Base-by-base conservation (phyloP, 495 filamentous ascomycete species). In the Pseudoneurospora amorphoporcata region DNA sequence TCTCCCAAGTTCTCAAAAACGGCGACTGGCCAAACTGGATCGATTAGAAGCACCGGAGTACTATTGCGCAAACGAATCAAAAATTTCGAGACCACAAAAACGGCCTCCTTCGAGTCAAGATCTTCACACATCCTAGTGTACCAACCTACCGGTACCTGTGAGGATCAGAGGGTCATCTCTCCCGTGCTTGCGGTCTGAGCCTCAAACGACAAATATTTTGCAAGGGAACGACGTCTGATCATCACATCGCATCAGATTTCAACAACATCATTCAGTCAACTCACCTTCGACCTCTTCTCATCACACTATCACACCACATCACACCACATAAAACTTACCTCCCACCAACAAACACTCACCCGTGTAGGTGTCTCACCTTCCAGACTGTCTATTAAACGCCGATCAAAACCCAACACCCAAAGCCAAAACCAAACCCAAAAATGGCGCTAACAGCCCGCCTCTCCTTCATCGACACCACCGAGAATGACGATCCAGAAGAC, bases 401-500 rank as follows among this genome's bases (percentile, higher is more conserved):
- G 29, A 37, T 35, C 6, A 4, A 35, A 35, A 14, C 42, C n/a
- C 29, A 10, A 32, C 29, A 39, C 16, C 23, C 41, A 65, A 68
- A 16, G 6, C 23, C 47, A 45, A 19, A 40, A 6, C 40, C 72
- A 29, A 37, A 19, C 47, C n/a, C n/a, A 0, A 71, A 38, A 16
- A 83, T 84, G 82, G 77, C 83, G 8, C 82, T 87, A 68, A 82
- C 80, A 35, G 77, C 82, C 73, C 81, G 83, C 68, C 81, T 87
- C 74, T 61, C 53, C 29, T 29, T 61, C 29, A 61, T 61, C 6
- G 14, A 61, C 29, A 71, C 79, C 47, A 79, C 75, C 16, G 81
- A 78, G 8, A 76, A 79, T 29, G 73, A 76, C 7, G 82, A 82
- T 1, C 83, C 87, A 9, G 92, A 94, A 83, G 92, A 95, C 75